Base-by-base conservation (phyloP, 2,329 filamentous ascomycete genomes). In the Claviceps purpurea region DNA sequence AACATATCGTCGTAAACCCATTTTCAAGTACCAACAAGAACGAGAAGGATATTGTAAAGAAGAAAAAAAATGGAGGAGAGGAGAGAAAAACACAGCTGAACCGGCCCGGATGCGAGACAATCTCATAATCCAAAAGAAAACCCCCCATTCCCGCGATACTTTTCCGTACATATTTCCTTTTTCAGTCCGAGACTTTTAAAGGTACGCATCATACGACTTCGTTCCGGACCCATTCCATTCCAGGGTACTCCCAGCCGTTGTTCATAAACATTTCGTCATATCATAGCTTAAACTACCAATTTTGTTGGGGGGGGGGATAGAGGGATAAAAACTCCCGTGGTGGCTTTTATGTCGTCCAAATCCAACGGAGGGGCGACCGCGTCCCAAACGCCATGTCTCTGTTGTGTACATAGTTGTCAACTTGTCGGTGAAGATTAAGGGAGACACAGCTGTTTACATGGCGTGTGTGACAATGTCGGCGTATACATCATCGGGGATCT, bases 401-500 rank as follows among this genome's bases (percentile, higher is more conserved):
- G 41, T 43, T 13, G 41, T 24, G 41, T 11, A 18, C 22, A 24
- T 13, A 22, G 20, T 11, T 11, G 11, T n/a, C n/a, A n/a, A n/a
- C n/a, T n/a, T n/a, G n/a, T 22, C 8, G 20, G 11, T 14, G 18
- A 26, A 8, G 18, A 22, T 5, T 3, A 14, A 5, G 13, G 20
- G 14, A 10, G 14, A 24, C 18, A 44, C 20, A 34, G 8, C 13
- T 2, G 11, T 13, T 48, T 41, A 90, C 61, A 85, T 85, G 6
- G 91, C 91, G 66, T 98, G 93, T 42, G 78, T 76, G 50, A 96
- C 83, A 62, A 98, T 89, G 65, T 95, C 88, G 49, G 85, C 82
- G 64, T 96, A 98, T 47, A 97, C 76, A 58, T 94, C 86, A 56
- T 89, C 82, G 2, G 93, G 91, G 51, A 98, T 89, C 73, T 90